Evolutionary conservation across 2,329 filamentous ascomycete genomes (phyloP).

Genomic region (Phoma herbarum): DNA sequence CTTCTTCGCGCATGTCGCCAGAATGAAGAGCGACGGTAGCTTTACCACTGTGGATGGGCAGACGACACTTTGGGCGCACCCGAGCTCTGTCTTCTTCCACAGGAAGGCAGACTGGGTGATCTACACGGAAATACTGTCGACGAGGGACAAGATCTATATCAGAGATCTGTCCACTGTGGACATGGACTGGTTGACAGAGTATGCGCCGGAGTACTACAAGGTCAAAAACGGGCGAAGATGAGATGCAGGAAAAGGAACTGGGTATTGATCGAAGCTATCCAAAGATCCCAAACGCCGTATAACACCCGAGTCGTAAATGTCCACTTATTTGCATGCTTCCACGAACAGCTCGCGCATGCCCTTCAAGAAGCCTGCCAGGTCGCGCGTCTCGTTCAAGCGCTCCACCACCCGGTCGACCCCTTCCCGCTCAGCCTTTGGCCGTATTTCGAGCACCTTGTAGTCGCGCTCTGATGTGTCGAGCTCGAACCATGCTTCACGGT

Average conservation of each 20-base stretch:
- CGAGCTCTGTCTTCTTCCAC: conserved; percentile 94
- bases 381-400: conserved; percentile 80
- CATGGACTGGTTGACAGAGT: conserved; percentile 90
- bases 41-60: conserved; percentile 86
- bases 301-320: conserved; percentile 1
- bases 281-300: conserved; percentile 20
- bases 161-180: conserved; percentile 93
- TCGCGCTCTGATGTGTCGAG: conserved; percentile 81
- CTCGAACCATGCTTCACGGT: conserved; percentile 92
- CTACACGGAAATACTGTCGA: conserved; percentile 93
- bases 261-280: conserved; percentile 23
- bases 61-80: conserved; percentile 83
- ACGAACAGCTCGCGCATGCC: conserved; percentile 82
- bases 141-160: conserved; percentile 86
- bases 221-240: conserved; percentile 34
- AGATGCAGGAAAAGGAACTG: conserved; percentile 4
- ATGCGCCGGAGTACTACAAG: conserved; percentile 73
- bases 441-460: conserved; percentile 82
- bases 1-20: conserved; percentile 91
- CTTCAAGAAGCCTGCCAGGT: conserved; percentile 76
- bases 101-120: conserved; percentile 96
- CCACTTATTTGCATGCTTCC: conserved; percentile 58
- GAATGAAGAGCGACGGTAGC: conserved; percentile 91
- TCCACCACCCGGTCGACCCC: conserved; percentile 80
- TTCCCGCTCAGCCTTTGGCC: conserved; percentile 82